Percentiles rank a stretch among this genome's conserved stretches.
Evolutionary conservation across 352 stramenopile genomes (phyloP).

Genomic region (Peronospora destructor): DNA sequence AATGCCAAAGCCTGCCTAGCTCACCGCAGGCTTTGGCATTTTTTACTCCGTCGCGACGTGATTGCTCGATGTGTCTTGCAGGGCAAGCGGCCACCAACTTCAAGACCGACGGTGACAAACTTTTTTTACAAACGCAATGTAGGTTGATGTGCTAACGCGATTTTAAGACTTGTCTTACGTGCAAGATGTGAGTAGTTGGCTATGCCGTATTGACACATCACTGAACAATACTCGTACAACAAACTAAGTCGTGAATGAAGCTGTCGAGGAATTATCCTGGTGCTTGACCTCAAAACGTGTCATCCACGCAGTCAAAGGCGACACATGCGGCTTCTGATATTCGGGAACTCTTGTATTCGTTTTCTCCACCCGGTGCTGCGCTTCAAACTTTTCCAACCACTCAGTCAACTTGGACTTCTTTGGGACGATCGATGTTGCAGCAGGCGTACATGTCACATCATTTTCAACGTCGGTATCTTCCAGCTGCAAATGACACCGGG

Average conservation of each 20-base stretch:
- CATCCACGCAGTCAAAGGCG: constrained; percentile 5
- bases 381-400: constrained; percentile 15
- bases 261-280: constrained; percentile 2
- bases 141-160: too few species aligned
- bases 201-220: too few species aligned
- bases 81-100: too few species aligned
- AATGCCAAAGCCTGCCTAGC: too few species aligned
- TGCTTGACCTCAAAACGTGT: constrained; percentile 6
- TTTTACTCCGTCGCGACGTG: too few species aligned
- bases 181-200: not conserved
- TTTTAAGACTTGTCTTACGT: too few species aligned
- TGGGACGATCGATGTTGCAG: not conserved
- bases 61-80: too few species aligned
- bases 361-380: constrained; percentile 3
- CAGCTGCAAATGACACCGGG: constrained; percentile 1
- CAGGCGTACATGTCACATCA: not conserved
- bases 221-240: not conserved
- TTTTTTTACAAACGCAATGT: too few species aligned
- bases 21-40: too few species aligned
- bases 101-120: too few species aligned
- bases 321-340: not conserved
- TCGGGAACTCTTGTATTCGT: not conserved
- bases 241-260: not conserved
- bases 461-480: constrained; percentile 1
- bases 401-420: constrained; percentile 10